Base-by-base conservation (phyloP, 148 eudicot genomes). In the Diospyros lotus region DNA sequence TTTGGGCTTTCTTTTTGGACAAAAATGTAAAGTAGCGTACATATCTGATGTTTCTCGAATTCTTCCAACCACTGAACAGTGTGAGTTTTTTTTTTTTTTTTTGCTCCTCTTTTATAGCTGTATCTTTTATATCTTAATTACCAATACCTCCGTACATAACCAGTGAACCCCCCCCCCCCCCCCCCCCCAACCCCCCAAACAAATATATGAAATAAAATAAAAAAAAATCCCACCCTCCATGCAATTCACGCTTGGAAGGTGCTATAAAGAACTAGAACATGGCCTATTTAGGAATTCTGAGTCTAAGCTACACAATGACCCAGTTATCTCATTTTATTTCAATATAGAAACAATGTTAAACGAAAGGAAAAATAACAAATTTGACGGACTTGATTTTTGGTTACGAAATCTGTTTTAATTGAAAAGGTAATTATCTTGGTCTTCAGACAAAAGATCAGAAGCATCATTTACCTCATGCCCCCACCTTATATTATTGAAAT, bases 11-110 rank as follows among this genome's bases (percentile, higher is more conserved):
- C 91, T 77, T 68, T 95, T 95, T 79, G 99, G 99, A 60, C 81
- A 83, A 81, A 90, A 82, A 60, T 83, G 69, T 76, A 90, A 73
- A 84, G 90, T 94, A 75, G 97, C 95, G 74, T 94, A 94, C 75
- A 77, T 94, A 77, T 94, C 97, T 78, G 99, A 95, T 76, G 80
- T 93, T 73, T 92, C 99, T 71, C 92, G 99, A 63, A 85, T 95
- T 79, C 87, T 88, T 64, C 90, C 87, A 42, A 56, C 86, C 72
- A 90, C 97, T 5, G 92, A 90, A 72, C 56, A 71, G 58, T 81
- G 98, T 94, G 68, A 90, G 93, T 80, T 64, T 65, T 69, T 76
- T 40, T 18, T n/a, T 62, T 72, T 75, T 43, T 58, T 18, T 5
- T 8, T 41, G 28, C 52, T 48, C 6, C 61, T 64, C 46, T 39